phyloP scores from a whole-genome alignment of 805 yeast genomes.

The Candida taoyuanica region DNA sequence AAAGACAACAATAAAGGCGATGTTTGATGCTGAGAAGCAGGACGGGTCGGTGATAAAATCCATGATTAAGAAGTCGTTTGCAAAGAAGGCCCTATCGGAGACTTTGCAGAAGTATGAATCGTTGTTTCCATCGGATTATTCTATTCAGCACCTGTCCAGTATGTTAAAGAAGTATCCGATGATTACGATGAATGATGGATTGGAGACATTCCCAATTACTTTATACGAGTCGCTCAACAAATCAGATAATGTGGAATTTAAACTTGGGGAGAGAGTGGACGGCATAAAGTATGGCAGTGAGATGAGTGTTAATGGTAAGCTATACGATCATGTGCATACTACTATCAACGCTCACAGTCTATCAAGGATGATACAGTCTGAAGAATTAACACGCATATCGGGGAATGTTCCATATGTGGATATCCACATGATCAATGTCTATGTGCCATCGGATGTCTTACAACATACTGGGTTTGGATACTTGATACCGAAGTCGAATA shows the following conservation, averaged over 20 bases:
- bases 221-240: conserved; percentile 35
- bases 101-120: conserved; percentile 36
- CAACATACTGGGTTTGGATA: conserved; percentile 76
- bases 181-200: conserved; percentile 52
- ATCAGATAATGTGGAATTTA: conserved; percentile 39
- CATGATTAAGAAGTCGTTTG: conserved; percentile 27
- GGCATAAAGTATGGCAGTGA: conserved; percentile 12
- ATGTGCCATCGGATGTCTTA: conserved; percentile 43
- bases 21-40: conserved; percentile 53
- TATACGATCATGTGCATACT: conserved; percentile 54
- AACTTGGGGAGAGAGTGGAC: conserved; percentile 27
- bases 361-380: conserved; percentile 4
- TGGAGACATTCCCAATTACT: conserved; percentile 46
- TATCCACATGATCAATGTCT: conserved; percentile 70
- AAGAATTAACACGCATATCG: conserved; percentile 1
- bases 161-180: conserved; percentile 54
- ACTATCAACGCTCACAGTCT: conserved; percentile 44
- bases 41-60: conserved; percentile 56
- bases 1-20: conserved; percentile 48
- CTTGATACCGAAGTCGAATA: conserved; percentile 56
- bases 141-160: conserved; percentile 27
- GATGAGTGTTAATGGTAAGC: conserved; percentile 5
- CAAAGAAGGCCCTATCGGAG: conserved; percentile 22
- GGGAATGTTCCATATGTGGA: conserved; percentile 26
- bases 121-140: conserved; percentile 39